Percentiles rank a stretch among this genome's conserved stretches.
These are phyloP conservation scores for Citrus australasica DNA, from an alignment of 345 rosid genomes.

Conservation along the genomic window DNA sequence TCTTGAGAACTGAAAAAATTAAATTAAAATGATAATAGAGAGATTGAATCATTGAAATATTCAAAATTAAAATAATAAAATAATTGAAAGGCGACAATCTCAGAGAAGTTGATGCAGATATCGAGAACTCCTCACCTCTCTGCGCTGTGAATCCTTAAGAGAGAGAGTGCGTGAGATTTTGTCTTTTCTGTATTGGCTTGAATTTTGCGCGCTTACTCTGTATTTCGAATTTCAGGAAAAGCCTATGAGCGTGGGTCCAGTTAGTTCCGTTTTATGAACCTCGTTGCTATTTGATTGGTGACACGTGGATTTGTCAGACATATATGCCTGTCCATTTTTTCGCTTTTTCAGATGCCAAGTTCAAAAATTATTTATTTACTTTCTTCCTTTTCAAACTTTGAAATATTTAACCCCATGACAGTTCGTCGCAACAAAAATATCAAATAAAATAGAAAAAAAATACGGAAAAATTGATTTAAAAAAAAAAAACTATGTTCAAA, in stretches of 20 bases:
- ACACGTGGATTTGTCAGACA: slow-evolving; percentile 4
- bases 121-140: slow-evolving; percentile 6
- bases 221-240: slow-evolving; percentile 32
- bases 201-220: slow-evolving; percentile 51
- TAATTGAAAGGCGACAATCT: slow-evolving; percentile 19
- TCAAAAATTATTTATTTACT: no score
- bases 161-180: not conserved
- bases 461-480: no score
- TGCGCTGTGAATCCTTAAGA: not conserved
- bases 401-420: no score
- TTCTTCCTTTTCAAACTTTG: not conserved
- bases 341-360: not conserved
- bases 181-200: slow-evolving; percentile 16
- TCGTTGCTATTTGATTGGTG: not conserved
- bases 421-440: no score
- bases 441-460: no score
- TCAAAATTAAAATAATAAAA: not conserved
- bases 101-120: not conserved
- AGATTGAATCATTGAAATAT: not conserved
- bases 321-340: not conserved
- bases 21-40: not conserved
- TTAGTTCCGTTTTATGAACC: no score
- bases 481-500: no score
- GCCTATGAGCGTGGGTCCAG: not conserved
- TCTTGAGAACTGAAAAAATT: not conserved